Conservation (phyloP, 352 stramenopile genomes). For the Pythium vanterpoolii region DNA sequence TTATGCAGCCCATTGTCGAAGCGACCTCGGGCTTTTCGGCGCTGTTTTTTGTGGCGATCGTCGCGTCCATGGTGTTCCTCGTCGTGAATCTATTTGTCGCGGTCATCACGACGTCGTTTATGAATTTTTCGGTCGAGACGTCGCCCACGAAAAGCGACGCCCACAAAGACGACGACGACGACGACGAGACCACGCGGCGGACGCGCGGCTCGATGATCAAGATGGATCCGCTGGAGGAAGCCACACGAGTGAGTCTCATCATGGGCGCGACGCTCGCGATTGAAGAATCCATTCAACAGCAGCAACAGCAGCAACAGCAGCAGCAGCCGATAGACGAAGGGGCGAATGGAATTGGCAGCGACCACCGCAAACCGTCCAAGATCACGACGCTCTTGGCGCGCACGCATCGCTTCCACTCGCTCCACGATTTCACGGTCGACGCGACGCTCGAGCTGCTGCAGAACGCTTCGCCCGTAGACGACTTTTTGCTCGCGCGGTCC, state of each 20-base stretch:
- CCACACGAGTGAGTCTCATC: constrained; percentile 77
- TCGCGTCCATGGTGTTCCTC: constrained; percentile 75
- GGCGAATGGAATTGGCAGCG: no score
- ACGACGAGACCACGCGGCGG: background rate
- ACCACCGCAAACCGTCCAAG: background rate
- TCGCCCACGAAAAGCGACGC: background rate
- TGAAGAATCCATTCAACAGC: constrained; percentile 41
- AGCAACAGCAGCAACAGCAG: constrained; percentile 11
- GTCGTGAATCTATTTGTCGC: constrained; percentile 82
- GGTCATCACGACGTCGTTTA: constrained; percentile 82
- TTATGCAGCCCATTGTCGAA: constrained; percentile 77
- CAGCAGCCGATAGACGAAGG: background rate
- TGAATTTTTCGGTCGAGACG: constrained; percentile 67
- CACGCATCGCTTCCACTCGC: constrained; percentile 44
- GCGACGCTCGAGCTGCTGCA: constrained; percentile 65
- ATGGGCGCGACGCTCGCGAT: constrained; percentile 79
- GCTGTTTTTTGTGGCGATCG: constrained; percentile 69
- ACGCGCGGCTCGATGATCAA: constrained; percentile 39
- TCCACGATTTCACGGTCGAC: constrained; percentile 61
- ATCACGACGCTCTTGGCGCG: constrained; percentile 26
- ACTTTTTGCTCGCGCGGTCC: constrained; percentile 28
- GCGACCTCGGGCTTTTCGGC: constrained; percentile 48
- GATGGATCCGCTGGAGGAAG: constrained; percentile 52
- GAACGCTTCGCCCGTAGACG: constrained; percentile 27
- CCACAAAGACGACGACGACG: constrained; percentile 29